Evolutionary conservation across 768 basidiomycete genomes (phyloP).

Genomic region (Hericium erinaceus): DNA sequence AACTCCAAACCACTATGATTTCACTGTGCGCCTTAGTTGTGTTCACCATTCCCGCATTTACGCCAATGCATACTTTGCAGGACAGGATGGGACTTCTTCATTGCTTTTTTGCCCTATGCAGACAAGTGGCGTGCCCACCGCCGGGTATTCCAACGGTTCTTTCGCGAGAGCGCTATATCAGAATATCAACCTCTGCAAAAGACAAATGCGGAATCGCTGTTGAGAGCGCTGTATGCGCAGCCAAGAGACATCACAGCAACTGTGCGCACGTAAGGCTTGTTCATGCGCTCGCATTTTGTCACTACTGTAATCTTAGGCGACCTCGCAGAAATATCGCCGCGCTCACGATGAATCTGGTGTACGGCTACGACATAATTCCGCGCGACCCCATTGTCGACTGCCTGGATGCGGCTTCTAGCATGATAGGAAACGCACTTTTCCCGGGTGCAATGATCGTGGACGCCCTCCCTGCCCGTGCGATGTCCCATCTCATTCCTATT

Average conservation of each 20-base stretch:
- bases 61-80: neutral
- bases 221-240: neutral
- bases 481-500: too few relatives aligned
- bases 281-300: neutral
- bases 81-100: neutral
- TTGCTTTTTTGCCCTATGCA: neutral
- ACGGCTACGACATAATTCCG: neutral
- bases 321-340: neutral
- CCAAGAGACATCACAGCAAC: neutral
- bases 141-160: neutral
- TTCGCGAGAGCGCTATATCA: neutral
- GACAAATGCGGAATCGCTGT: neutral
- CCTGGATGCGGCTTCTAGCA: neutral
- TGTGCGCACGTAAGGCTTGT: neutral
- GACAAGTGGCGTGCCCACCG: neutral
- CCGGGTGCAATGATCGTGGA: neutral
- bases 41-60: neutral
- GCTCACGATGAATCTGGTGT: neutral
- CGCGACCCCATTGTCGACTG: neutral
- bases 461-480: neutral
- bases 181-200: neutral
- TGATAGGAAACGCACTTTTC: neutral
- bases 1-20: neutral
- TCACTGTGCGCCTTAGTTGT: neutral
- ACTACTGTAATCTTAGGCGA: too few relatives aligned